These are phyloP conservation scores for Panellus pusillus DNA, from an alignment of 768 basidiomycete genomes.

Conservation along the genomic window DNA sequence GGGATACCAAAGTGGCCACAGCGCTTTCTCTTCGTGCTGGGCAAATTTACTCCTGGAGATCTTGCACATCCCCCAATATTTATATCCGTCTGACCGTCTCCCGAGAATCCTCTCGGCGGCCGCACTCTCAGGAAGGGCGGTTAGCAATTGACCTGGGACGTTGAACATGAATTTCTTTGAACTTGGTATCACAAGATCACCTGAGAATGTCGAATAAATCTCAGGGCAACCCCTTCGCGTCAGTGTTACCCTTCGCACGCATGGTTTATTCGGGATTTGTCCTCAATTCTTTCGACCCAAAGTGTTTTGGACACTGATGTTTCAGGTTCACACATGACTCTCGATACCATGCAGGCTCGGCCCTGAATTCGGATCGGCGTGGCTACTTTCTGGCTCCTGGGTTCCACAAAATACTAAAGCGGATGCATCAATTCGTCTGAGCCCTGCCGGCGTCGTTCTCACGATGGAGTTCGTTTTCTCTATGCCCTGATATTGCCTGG, in stretches of 20 bases:
- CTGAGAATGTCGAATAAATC: slow-evolving; percentile 34
- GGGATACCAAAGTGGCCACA: slow-evolving; percentile 51
- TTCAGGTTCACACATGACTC: slow-evolving; percentile 55
- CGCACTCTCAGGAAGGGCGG: slow-evolving; percentile 44
- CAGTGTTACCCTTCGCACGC: slow-evolving; percentile 15
- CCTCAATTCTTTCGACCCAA: slow-evolving; percentile 48
- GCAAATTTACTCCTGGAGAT: slow-evolving; percentile 34
- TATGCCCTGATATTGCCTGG: slow-evolving; percentile 11
- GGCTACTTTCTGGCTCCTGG: slow-evolving; percentile 51
- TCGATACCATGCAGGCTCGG: slow-evolving; percentile 51
- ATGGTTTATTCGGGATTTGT: slow-evolving; percentile 35
- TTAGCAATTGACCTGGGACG: slow-evolving; percentile 39
- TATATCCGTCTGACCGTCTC: slow-evolving; percentile 45
- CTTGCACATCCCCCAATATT: slow-evolving; percentile 35
- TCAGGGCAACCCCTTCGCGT: slow-evolving; percentile 20
- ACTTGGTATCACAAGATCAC: slow-evolving; percentile 42
- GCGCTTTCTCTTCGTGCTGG: slow-evolving; percentile 41
- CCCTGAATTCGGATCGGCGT: slow-evolving; percentile 48
- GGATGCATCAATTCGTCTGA: slow-evolving; percentile 44
- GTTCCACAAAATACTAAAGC: slow-evolving; percentile 42
- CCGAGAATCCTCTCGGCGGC: slow-evolving; percentile 52
- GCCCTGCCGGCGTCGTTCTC: slow-evolving; percentile 48
- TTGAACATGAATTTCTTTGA: slow-evolving; percentile 39
- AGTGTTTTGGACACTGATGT: slow-evolving; percentile 51
- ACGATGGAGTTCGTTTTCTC: slow-evolving; percentile 53